Conservation (phyloP, 352 stramenopile species). For the Pythium insidiosum region DNA sequence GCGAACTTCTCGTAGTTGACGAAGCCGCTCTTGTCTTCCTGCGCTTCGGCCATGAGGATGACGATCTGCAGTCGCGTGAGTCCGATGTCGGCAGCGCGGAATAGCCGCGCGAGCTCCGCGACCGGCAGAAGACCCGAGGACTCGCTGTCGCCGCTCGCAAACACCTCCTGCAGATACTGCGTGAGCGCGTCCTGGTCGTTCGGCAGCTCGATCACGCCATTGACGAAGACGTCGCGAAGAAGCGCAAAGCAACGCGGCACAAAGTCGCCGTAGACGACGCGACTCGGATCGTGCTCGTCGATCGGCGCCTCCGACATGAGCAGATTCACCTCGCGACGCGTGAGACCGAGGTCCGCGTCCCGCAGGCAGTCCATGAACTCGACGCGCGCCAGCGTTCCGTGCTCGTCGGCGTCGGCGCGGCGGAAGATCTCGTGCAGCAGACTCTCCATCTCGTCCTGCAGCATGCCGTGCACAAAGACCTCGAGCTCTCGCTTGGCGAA, state of each 20-base stretch:
- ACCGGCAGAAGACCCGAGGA: constrained; percentile 52
- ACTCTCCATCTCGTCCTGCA: constrained; percentile 77
- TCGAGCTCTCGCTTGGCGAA: constrained; percentile 37
- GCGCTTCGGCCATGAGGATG: constrained; percentile 52
- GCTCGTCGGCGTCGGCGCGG: constrained; percentile 46
- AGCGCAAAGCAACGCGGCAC: constrained; percentile 54
- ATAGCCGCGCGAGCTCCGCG: constrained; percentile 44
- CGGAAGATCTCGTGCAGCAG: constrained; percentile 73
- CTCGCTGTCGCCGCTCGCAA: constrained; percentile 59
- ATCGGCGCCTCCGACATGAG: constrained; percentile 54
- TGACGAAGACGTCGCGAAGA: constrained; percentile 38
- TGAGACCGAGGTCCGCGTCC: constrained; percentile 63
- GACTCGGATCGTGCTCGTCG: constrained; percentile 17
- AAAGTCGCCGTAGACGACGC: constrained; percentile 43
- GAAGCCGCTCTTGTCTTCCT: constrained; percentile 70
- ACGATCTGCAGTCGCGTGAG: constrained; percentile 76
- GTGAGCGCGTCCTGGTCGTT: constrained; percentile 58
- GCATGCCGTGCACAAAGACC: constrained; percentile 67
- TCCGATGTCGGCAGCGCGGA: constrained; percentile 52
- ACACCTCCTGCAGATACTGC: constrained; percentile 68
- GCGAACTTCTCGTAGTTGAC: constrained; percentile 73
- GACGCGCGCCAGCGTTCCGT: constrained; percentile 27
- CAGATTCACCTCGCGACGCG: constrained; percentile 64
- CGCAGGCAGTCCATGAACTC: constrained; percentile 65
- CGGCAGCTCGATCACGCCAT: constrained; percentile 51